Evolutionary conservation across 768 basidiomycete genomes (phyloP).

Genomic region (Suillus bovinus): DNA sequence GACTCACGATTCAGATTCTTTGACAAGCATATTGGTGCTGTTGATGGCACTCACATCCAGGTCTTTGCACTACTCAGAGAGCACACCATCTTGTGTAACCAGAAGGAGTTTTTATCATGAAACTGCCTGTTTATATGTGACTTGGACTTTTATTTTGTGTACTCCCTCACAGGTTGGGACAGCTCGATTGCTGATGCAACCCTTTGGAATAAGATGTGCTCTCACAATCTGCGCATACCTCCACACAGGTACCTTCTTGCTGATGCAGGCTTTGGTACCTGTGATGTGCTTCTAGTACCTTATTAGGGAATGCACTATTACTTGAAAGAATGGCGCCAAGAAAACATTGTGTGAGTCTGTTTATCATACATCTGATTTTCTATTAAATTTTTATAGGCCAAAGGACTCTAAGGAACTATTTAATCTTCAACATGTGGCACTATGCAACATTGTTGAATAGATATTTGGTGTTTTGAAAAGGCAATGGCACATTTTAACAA

Average conservation of each 20-base stretch:
- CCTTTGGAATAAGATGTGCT: constrained; percentile 8
- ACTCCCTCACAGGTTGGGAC: constrained; percentile 15
- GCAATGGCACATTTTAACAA: not conserved
- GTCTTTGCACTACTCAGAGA: too few relatives aligned
- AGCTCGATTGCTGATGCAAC: constrained; percentile 14
- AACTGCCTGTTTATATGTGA: constrained; percentile 14
- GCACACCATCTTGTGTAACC: too few relatives aligned
- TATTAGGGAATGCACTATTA: constrained; percentile 40
- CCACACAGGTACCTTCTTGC: not conserved
- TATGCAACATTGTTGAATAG: too few relatives aligned
- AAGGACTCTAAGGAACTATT: too few relatives aligned
- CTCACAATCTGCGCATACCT: not conserved
- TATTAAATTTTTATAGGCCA: too few relatives aligned
- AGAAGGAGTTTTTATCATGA: too few relatives aligned
- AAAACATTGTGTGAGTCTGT: not conserved
- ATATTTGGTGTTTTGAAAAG: not conserved
- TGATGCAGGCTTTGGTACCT: not conserved
- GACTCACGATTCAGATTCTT: too few relatives aligned
- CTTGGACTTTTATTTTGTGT: constrained; percentile 11
- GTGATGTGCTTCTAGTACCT: constrained; percentile 34
- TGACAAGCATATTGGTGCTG: too few relatives aligned
- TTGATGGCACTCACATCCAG: too few relatives aligned
- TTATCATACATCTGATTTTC: not conserved
- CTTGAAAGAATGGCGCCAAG: constrained; percentile 34
- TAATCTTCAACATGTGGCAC: too few relatives aligned